These are phyloP conservation scores for Penicillium sp. DNA, from an alignment of 2,329 filamentous ascomycete species.

Conservation along the genomic window DNA sequence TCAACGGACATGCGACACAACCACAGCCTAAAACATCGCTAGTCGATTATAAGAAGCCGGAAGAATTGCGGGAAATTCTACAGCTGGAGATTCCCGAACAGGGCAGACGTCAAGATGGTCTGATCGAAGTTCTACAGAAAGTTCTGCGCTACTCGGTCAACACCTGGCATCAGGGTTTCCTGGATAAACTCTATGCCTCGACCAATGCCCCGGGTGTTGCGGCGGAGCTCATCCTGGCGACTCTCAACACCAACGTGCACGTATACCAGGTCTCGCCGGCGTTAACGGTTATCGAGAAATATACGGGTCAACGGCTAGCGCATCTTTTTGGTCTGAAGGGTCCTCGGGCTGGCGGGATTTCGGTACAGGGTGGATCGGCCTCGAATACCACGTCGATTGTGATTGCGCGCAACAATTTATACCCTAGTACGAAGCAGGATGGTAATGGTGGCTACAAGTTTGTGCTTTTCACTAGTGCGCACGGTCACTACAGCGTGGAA, in stretches of 20 bases:
- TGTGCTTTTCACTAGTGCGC: conserved; percentile 77
- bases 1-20: conserved; percentile 51
- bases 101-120: conserved; percentile 59
- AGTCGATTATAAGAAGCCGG: conserved; percentile 57
- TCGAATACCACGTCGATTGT: conserved; percentile 83
- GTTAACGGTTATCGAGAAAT: conserved; percentile 80
- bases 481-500: conserved; percentile 91
- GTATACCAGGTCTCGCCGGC: conserved; percentile 92
- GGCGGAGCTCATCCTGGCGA: conserved; percentile 75
- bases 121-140: conserved; percentile 63
- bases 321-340: conserved; percentile 69
- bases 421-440: conserved; percentile 65
- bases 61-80: conserved; percentile 53
- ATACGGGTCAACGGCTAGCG: conserved; percentile 67
- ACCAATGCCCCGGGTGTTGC: conserved; percentile 82
- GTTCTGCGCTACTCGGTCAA: conserved; percentile 86
- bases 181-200: conserved; percentile 91
- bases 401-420: conserved; percentile 80
- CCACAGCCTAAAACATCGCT: conserved; percentile 50
- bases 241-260: conserved; percentile 89
- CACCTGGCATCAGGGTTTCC: conserved; percentile 95
- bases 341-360: conserved; percentile 63
- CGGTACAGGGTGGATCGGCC: conserved; percentile 71
- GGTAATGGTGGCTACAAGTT: conserved; percentile 64
- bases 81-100: conserved; percentile 51